Base-by-base conservation (phyloP, 306 rosid species). In the Hippophae rhamnoides region DNA sequence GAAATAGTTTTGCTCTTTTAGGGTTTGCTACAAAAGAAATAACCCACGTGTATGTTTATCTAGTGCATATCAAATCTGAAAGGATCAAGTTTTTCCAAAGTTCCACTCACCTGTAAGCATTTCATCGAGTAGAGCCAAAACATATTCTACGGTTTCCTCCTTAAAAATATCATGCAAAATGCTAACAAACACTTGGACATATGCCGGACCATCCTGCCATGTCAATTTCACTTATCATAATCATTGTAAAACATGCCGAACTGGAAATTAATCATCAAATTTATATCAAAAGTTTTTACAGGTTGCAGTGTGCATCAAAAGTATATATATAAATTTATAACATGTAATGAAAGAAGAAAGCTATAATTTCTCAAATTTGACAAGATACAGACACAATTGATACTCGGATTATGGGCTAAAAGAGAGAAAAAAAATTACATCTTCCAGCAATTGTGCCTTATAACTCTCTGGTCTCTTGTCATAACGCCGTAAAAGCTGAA, bases 101-200 rank as follows among this genome's bases (percentile, higher is more conserved):
- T 57, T 65, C 49, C 74, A 60, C 47, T 47, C 75, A 90, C 98
- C 95, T 41, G 96, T 65, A 68, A 90, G 95, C 93, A 90, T 75
- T 67, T 90, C 98, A 74, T 87, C 95, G 9, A 90, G 69, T 71
- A 90, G 68, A 7, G 96, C 96, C 76, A 90, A 80, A 52, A 83
- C 89, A 72, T 92, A 88, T 71, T 92, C 98, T 3, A 92, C 86
- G 2, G 98, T 92, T 68, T 92, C 98, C 60, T 92, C 98, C 76
- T 92, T 92, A 63, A 72, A 78, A 74, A 92, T 87, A 57, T 92
- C 93, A 10, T 83, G 89, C 62, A 92, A 73, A 66, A 92, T 86
- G 77, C 72, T 83, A 73, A 92, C 81, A 56, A 87, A 92, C 23
- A 92, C 83, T 2, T 77, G 89, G 64, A 85, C 86, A 76, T 92